Evolutionary conservation across 192 early-diverging fungal genomes (phyloP), one percentile per base, ranked within the genome.

Genomic region (Coemansia sp.): DNA sequence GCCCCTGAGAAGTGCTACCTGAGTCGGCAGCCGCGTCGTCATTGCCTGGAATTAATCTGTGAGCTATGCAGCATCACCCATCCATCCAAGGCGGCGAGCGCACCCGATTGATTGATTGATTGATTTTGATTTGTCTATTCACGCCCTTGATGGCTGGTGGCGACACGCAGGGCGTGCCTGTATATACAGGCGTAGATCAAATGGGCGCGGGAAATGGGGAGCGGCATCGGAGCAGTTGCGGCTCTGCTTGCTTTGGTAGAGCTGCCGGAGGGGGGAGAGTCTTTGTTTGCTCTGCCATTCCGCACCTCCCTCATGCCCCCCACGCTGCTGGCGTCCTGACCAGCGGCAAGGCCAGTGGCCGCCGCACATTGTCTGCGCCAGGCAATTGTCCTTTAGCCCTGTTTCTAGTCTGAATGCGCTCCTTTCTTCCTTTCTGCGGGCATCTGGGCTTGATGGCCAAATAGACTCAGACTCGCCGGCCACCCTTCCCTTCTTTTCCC

Each of bases 191-290:
- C 3, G 47, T 6, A 49, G 47, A 49, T 52, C 25, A 28, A 4
- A 11, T 4, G 24, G 25, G 50, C 25, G 50, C 50, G 50, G 50
- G 50, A 52, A 52, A 28, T 24, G 25, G 50, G 50, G 50, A 52
- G 22, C 14, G 8, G 10, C 6, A 19, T n/a, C n/a, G n/a, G 10
- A 19, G 16, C 23, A 7, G 47, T 23, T 7, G 47, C 19, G 47
- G 19, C 19, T 49, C 16, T 4, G 2, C 2, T 22, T 49, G n/a
- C n/a, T 1, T 20, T 8, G 39, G 14, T 18, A 42, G 39, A 5
- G 3, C 3, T 42, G 13, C 13, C 39, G 39, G 39, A n/a, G n/a
- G n/a, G n/a, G n/a, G n/a, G n/a, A n/a, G n/a, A n/a, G 39, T 18
- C 16, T 42, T 42, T 42, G 13, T 42, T 42, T 42, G 39, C 39